Conservation (phyloP, 495 filamentous ascomycete genomes). For the Emericellopsis terricola region DNA sequence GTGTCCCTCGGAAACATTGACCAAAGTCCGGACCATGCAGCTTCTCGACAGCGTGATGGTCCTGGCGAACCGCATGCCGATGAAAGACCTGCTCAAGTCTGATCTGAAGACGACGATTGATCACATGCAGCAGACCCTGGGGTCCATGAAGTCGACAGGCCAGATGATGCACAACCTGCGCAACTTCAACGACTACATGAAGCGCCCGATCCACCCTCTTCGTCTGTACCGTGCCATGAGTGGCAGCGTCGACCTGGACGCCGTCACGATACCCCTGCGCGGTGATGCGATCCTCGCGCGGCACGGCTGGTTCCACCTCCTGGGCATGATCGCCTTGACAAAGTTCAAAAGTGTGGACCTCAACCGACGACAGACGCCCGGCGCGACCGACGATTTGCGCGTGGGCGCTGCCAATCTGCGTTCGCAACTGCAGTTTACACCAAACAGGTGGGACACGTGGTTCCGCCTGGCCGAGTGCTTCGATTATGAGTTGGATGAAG, state of each 20-base stretch:
- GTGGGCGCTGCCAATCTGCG: slow-evolving; percentile 67
- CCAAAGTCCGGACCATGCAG: slow-evolving; percentile 53
- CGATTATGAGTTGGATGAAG: slow-evolving; percentile 81
- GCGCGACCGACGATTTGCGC: slow-evolving; percentile 71
- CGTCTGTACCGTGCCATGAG: slow-evolving; percentile 58
- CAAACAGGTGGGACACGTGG: slow-evolving; percentile 89
- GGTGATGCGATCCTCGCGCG: slow-evolving; percentile 41
- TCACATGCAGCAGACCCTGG: slow-evolving; percentile 56
- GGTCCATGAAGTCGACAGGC: slow-evolving; percentile 41
- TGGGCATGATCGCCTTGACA: slow-evolving; percentile 72
- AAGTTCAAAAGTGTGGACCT: slow-evolving; percentile 57
- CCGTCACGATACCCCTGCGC: slow-evolving; percentile 18
- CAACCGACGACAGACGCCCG: slow-evolving; percentile 59
- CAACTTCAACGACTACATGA: slow-evolving; percentile 57
- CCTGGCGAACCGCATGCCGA: slow-evolving; percentile 65
- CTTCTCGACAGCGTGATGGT: slow-evolving; percentile 68
- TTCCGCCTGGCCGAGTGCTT: slow-evolving; percentile 84
- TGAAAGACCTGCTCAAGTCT: slow-evolving; percentile 80
- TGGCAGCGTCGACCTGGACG: slow-evolving; percentile 48
- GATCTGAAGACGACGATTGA: slow-evolving; percentile 79
- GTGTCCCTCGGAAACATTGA: slow-evolving; percentile 54
- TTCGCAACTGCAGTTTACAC: slow-evolving; percentile 70
- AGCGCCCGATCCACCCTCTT: slow-evolving; percentile 66
- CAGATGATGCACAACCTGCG: slow-evolving; percentile 58
- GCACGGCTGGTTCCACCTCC: slow-evolving; percentile 83